Base-by-base conservation (phyloP, 768 basidiomycete species). In the Psilocybe tampanensis region DNA sequence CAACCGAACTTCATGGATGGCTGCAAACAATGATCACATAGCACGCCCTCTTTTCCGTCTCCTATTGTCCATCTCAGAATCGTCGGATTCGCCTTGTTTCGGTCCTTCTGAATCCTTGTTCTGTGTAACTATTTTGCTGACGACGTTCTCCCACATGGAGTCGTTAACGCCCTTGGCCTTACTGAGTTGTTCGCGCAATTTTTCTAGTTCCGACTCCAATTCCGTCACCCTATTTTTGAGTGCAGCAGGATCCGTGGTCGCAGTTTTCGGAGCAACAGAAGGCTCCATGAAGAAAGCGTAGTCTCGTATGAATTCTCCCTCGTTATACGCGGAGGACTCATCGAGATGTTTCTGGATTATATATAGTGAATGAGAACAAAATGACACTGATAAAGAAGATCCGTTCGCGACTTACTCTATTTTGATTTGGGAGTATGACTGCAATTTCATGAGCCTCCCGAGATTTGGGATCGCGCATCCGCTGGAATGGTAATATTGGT, bases 151-250 rank as follows among this genome's bases (percentile, higher is more conserved):
- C 95, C 95, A 97, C 89, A 97, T 96, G 51, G 82, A 80, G 66
- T 97, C 94, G 64, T 97, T 98, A 57, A 97, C 80, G n/a, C 88
- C 85, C 66, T 94, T 93, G 4, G 95, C 95, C 68, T 86, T 88
- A 23, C 84, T 84, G 6, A 98, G 75, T 59, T 94, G 88, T 44
- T 84, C 82, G 44, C 79, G 82, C 55, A 96, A 70, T 22, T 70
- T 73, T 48, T 77, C 78, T 8, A 94, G 80, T 70, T 97, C 93
- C 2, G 75, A 71, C 70, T 94, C 89, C 1, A 96, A 82, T 63
- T 88, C 84, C 15, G 79, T 66, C 11, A 94, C 79, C 47, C 82
- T 84, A 18, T 81, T 73, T 57, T 86, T 81, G 57, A 84, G 70
- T 2, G 80, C 75, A 2, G 70, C 61, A 36, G 74, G 61, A 66